Conservation (phyloP, 805 yeast species). For the Cyberlindnera americana region DNA sequence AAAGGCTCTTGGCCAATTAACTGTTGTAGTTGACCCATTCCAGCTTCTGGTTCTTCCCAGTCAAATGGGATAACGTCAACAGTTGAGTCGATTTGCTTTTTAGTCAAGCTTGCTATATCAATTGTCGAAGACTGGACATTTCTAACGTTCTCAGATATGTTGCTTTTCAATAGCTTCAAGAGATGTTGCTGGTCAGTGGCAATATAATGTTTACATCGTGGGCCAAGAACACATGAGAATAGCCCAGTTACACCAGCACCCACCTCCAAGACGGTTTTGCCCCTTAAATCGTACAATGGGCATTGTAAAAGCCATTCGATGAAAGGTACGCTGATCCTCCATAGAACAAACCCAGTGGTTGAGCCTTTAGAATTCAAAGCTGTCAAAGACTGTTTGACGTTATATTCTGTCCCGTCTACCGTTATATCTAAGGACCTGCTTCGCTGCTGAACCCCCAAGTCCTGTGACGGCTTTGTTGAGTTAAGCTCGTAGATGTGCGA, state of each 20-base stretch:
- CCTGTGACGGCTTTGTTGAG: slow-evolving; percentile 9
- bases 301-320: slow-evolving; percentile 48
- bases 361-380: slow-evolving; percentile 30
- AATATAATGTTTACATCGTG: slow-evolving; percentile 36
- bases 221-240: slow-evolving; percentile 39
- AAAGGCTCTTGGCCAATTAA: slow-evolving; percentile 26
- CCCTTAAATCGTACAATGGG: slow-evolving; percentile 13
- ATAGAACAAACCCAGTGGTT: slow-evolving; percentile 63
- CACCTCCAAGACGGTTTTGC: slow-evolving; percentile 44
- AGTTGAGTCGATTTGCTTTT: slow-evolving; percentile 2
- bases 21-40: slow-evolving; percentile 25
- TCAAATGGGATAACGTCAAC: slow-evolving; percentile 52
- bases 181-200: slow-evolving; percentile 60
- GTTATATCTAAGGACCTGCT: slow-evolving; percentile 26
- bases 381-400: slow-evolving; percentile 33
- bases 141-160: slow-evolving; percentile 40
- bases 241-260: slow-evolving; percentile 64
- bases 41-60: slow-evolving; percentile 52
- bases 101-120: slow-evolving; percentile 2
- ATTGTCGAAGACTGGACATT: slow-evolving; percentile 26
- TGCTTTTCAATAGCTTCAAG: slow-evolving; percentile 44
- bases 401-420: slow-evolving; percentile 15
- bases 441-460: slow-evolving; percentile 25
- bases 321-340: slow-evolving; percentile 50
- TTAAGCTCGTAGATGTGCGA: slow-evolving; percentile 23